Percentiles rank a stretch among this genome's conserved stretches.
These are phyloP conservation scores for Dillenia suffruticosa DNA, from an alignment of 164 flowering plant genomes.

Conservation along the genomic window DNA sequence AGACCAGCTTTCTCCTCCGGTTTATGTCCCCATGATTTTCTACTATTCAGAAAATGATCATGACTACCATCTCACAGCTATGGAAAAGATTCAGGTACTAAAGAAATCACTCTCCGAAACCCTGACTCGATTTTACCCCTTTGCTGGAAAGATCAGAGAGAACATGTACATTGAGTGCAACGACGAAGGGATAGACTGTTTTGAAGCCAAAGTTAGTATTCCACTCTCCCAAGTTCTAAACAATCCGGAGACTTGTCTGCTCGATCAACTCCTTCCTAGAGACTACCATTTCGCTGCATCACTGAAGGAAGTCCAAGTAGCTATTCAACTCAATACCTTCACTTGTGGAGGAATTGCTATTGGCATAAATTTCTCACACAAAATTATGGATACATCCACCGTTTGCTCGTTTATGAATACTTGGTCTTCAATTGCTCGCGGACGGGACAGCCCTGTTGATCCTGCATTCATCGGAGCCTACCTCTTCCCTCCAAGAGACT, in stretches of 20 bases:
- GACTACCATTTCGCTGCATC: neutral
- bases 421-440: too few relatives aligned
- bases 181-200: conserved; percentile 24
- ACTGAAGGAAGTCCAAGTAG: conserved; percentile 8
- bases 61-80: neutral
- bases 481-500: too few relatives aligned
- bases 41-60: conserved; percentile 20
- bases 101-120: conserved; percentile 23
- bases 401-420: conserved; percentile 24
- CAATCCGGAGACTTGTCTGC: conserved; percentile 11
- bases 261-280: conserved; percentile 26
- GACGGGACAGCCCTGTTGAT: too few relatives aligned
- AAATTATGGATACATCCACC: conserved; percentile 34
- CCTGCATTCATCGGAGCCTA: too few relatives aligned
- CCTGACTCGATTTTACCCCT: conserved; percentile 27
- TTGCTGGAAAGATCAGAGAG: conserved; percentile 33
- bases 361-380: conserved; percentile 44
- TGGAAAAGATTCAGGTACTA: neutral
- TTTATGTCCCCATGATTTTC: conserved; percentile 28
- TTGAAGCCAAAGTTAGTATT: conserved; percentile 15
- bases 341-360: conserved; percentile 58
- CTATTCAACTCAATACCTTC: conserved; percentile 39
- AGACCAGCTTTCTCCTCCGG: conserved; percentile 37
- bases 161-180: conserved; percentile 26
- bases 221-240: conserved; percentile 10